phyloP scores from a whole-genome alignment of 371 early-diverging fungal species.

The Syncephalastrum sp. region DNA sequence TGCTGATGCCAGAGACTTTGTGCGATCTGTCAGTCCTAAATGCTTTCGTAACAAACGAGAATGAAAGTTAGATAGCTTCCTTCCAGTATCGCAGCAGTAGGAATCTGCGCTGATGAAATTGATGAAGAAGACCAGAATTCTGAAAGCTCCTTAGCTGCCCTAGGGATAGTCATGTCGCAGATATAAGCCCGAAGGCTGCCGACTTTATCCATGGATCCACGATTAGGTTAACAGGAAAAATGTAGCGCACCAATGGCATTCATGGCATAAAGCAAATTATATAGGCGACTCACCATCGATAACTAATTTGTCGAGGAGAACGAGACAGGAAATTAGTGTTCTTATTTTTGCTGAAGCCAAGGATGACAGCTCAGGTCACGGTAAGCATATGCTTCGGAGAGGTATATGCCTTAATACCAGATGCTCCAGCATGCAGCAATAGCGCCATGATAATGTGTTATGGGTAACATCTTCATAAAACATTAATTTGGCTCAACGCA shows the following conservation, averaged over 20 bases:
- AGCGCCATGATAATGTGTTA: no score
- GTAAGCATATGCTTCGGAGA: no score
- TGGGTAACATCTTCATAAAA: no score
- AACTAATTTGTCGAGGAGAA: neutral
- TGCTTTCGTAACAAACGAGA: constrained; percentile 10
- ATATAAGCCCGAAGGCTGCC: neutral
- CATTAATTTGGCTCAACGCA: no score
- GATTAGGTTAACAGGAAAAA: constrained; percentile 17
- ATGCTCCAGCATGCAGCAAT: no score
- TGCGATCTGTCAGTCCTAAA: constrained; percentile 14
- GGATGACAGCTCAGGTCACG: no score
- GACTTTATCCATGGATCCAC: no score
- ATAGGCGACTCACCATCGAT: constrained; percentile 20
- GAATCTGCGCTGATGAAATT: constrained; percentile 9
- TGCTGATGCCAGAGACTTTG: constrained; percentile 22
- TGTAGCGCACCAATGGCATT: constrained; percentile 12
- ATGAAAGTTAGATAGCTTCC: constrained; percentile 17
- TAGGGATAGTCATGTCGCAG: constrained; percentile 31
- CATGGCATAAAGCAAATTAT: constrained; percentile 21
- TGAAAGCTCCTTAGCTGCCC: constrained; percentile 6
- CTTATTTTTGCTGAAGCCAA: constrained; percentile 16
- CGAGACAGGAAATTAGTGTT: neutral
- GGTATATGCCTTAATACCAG: no score
- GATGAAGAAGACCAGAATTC: constrained; percentile 14
- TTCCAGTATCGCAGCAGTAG: constrained; percentile 16